A percentile compares a stretch with the other conserved stretches of the same genome.
phyloP scores from a whole-genome alignment of 805 yeast species.

The Lipomyces kockii region DNA sequence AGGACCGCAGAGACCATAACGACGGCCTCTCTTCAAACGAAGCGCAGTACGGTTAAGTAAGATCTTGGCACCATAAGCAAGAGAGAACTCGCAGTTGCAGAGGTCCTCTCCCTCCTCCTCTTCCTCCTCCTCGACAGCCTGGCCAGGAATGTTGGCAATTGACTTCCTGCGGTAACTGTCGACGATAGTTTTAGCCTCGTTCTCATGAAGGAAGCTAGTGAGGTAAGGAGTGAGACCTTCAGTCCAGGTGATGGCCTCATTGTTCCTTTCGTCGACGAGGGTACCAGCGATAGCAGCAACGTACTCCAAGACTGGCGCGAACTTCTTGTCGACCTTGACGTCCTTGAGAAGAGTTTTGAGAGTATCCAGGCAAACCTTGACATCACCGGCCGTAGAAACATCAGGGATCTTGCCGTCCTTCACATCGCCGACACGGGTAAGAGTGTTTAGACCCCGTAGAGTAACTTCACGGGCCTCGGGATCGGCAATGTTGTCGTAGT shows the following conservation, averaged over 20 bases:
- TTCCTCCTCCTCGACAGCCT: constrained; percentile 86
- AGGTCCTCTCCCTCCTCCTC: constrained; percentile 99
- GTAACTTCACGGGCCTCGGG: constrained; percentile 99
- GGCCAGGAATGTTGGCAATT: constrained; percentile 96
- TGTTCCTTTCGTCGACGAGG: constrained; percentile 96
- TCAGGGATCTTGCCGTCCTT: constrained; percentile 91
- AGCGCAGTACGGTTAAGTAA: constrained; percentile 98
- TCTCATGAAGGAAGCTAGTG: constrained; percentile 93
- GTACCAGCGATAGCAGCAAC: constrained; percentile 98
- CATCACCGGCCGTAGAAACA: constrained; percentile 98
- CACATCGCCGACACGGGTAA: constrained; percentile 98
- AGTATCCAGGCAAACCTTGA: constrained; percentile 80
- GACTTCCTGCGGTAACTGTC: constrained; percentile 96
- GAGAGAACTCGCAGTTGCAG: constrained; percentile 99
- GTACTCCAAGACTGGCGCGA: constrained; percentile 75
- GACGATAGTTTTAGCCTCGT: constrained; percentile 83
- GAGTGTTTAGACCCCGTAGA: constrained; percentile 92
- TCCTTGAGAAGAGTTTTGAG: constrained; percentile 72
- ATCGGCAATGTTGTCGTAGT: constrained; percentile 96
- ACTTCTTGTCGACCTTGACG: constrained; percentile 68
- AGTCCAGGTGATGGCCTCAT: constrained; percentile 91
- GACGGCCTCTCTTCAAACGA: constrained; percentile 98
- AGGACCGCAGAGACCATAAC: constrained; percentile 99
- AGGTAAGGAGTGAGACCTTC: constrained; percentile 88
- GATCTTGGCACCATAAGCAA: constrained; percentile 99